Evolutionary conservation across 139 green algal genomes (phyloP).

Genomic region (Pseudopediastrum boryanum): DNA sequence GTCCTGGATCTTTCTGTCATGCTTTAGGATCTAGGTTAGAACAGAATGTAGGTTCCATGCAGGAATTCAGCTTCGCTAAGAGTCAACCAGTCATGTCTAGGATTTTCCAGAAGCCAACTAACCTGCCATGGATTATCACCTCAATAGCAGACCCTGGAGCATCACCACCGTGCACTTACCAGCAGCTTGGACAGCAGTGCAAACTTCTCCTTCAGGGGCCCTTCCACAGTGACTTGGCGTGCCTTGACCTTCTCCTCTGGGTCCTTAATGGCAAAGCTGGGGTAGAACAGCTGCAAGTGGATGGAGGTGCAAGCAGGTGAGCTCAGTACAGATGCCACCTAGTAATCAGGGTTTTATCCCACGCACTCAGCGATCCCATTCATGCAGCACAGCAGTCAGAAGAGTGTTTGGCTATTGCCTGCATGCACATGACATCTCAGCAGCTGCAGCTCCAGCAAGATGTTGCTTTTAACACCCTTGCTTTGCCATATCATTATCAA

Average conservation of each 20-base stretch:
- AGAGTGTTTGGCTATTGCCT: not conserved
- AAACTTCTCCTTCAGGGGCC: slow-evolving; percentile 37
- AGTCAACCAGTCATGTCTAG: too few species aligned
- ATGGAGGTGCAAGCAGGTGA: too few species aligned
- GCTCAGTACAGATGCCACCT: not conserved
- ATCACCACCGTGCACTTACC: not conserved
- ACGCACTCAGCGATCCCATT: not conserved
- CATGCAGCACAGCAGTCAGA: not conserved
- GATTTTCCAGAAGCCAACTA: too few species aligned
- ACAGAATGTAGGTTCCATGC: too few species aligned
- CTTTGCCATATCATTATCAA: too few species aligned
- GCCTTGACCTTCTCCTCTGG: slow-evolving; percentile 43
- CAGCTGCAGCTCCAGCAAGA: not conserved
- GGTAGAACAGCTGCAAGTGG: slow-evolving; percentile 2
- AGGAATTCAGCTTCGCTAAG: too few species aligned
- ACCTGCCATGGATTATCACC: too few species aligned
- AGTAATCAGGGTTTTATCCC: not conserved
- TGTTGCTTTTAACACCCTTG: not conserved
- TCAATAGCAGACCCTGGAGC: too few species aligned
- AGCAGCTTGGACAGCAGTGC: slow-evolving; percentile 33
- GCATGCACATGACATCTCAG: not conserved
- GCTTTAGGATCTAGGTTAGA: too few species aligned
- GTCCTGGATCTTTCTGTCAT: too few species aligned
- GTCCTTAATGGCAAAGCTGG: slow-evolving; percentile 33
- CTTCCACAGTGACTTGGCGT: slow-evolving; percentile 36